phyloP scores from a whole-genome alignment of 495 filamentous ascomycete species.

The Annulohypoxylon stygium region DNA sequence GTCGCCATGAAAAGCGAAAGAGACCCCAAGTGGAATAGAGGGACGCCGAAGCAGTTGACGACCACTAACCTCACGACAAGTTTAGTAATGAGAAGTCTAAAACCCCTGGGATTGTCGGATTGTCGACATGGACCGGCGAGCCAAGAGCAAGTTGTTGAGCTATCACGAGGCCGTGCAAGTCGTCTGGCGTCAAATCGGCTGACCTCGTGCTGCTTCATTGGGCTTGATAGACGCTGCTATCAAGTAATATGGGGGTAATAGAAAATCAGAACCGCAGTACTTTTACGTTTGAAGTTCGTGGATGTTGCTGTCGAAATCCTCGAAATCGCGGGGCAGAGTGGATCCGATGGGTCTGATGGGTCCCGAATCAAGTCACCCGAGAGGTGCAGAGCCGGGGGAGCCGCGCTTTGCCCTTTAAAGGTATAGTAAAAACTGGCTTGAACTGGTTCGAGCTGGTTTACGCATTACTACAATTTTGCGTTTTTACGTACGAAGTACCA shows the following conservation, averaged over 20 bases:
- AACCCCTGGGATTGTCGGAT: slow-evolving; percentile 28
- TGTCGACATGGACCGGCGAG: slow-evolving; percentile 30
- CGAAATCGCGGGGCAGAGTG: slow-evolving; percentile 45
- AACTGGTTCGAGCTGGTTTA: slow-evolving; percentile 9
- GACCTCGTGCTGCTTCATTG: slow-evolving; percentile 49
- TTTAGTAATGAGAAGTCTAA: slow-evolving; percentile 46
- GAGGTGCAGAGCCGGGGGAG: slow-evolving; percentile 45
- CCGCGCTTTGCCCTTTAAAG: slow-evolving; percentile 35
- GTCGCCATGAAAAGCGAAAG: slow-evolving; percentile 44
- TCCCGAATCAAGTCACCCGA: slow-evolving; percentile 42
- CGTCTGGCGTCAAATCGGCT: slow-evolving; percentile 51
- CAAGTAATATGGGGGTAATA: slow-evolving; percentile 56
- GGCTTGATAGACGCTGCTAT: slow-evolving; percentile 48
- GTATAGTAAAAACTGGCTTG: slow-evolving; percentile 12
- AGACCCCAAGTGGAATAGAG: slow-evolving; percentile 28
- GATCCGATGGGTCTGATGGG: slow-evolving; percentile 29
- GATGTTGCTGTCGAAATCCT: slow-evolving; percentile 34
- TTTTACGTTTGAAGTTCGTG: slow-evolving; percentile 47
- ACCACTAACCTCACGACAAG: slow-evolving; percentile 44
- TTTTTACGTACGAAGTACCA: slow-evolving; percentile 39
- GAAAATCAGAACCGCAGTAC: slow-evolving; percentile 45
- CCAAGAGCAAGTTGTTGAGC: slow-evolving; percentile 42
- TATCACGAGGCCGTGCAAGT: slow-evolving; percentile 49
- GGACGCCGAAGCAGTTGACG: slow-evolving; percentile 8
- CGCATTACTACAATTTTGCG: slow-evolving; percentile 26